Base-by-base conservation (phyloP, 208 protist species). In the Leishmania major region DNA sequence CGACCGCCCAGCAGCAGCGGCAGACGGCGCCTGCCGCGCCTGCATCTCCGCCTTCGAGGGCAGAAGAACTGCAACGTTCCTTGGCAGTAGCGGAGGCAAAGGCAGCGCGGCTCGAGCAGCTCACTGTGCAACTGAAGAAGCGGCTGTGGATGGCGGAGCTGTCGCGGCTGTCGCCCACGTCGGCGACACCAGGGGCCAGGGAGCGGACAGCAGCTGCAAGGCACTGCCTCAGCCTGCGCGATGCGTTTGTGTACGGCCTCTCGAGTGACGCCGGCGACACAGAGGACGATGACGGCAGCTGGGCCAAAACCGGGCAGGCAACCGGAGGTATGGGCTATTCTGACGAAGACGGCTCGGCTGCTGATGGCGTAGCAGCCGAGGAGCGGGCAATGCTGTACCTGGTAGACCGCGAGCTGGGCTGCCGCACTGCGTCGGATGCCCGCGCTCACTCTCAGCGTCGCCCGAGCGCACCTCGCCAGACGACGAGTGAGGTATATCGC, bases 101-200 rank as follows among this genome's bases (percentile, higher is more conserved):
- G 35, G 81, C 87, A n/a, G 84, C 75, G 45, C 86, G 85, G 10
- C 80, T 93, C 13, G 85, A 92, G 77, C 81, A 85, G 60, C 84
- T 88, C 72, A 85, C 84, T 49, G 70, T 89, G 31, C 81, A 79
- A 37, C 86, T 93, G 49, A 93, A 93, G 85, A 91, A 93, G 82
- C 85, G 83, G n/a, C 60, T 91, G 31, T 88, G 88, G 69, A 76
- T 86, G 28, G 60, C 77, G 7, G 86, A 93, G 82, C 55, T 81
- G 31, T 55, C 73, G 47, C 73, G 35, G 49, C 51, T n/a, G 51
- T 45, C 51, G 1, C 73, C 73, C n/a, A 45, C 28, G 19, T 2
- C 73, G 11, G 73, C 11, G 15, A 45, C 51, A n/a, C 17, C n/a
- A 25, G 10, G n/a, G 15, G 17, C 35, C 1, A 13, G 6, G 17